phyloP scores from a whole-genome alignment of 2,329 filamentous ascomycete genomes.

The Teratosphaeria zuluensis region DNA sequence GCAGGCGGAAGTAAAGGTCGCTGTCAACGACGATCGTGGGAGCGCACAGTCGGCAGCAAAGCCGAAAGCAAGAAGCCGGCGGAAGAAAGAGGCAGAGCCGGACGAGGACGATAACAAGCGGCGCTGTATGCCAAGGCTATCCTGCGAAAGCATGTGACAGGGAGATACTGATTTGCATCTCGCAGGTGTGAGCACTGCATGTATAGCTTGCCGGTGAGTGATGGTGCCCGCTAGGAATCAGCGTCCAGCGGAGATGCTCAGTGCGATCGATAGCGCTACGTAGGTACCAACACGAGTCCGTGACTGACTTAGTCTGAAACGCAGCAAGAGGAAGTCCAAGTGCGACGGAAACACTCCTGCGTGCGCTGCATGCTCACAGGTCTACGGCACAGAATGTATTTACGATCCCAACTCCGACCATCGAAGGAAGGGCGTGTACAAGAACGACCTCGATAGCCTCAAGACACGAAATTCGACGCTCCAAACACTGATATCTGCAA shows the following conservation, averaged over 20 bases:
- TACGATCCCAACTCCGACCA: conserved; percentile 97
- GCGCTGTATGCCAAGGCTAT: conserved; percentile 1
- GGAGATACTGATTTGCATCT: background rate
- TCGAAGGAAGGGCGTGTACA: conserved; percentile 91
- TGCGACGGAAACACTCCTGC: conserved; percentile 87
- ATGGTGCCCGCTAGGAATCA: background rate
- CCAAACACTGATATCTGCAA: conserved; percentile 85
- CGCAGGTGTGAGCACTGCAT: conserved; percentile 22
- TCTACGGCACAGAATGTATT: conserved; percentile 81
- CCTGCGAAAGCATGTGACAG: background rate
- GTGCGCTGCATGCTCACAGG: conserved; percentile 90
- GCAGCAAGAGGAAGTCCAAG: conserved; percentile 31
- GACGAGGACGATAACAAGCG: conserved; percentile 2
- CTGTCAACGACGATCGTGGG: conserved; percentile 3
- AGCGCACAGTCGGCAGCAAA: background rate
- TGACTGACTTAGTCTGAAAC: conserved; percentile 3
- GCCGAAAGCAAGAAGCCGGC: background rate
- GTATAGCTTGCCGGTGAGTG: conserved; percentile 19
- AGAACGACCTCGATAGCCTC: conserved; percentile 80
- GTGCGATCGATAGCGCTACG: background rate
- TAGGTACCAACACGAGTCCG: background rate
- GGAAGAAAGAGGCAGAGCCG: background rate
- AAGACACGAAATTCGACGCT: conserved; percentile 81
- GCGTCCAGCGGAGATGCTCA: background rate
- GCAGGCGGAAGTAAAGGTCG: conserved; percentile 4